Evolutionary conservation across 345 rosid species (phyloP), one percentile per base, ranked within the genome.

Genomic region (Turnera subulata): DNA sequence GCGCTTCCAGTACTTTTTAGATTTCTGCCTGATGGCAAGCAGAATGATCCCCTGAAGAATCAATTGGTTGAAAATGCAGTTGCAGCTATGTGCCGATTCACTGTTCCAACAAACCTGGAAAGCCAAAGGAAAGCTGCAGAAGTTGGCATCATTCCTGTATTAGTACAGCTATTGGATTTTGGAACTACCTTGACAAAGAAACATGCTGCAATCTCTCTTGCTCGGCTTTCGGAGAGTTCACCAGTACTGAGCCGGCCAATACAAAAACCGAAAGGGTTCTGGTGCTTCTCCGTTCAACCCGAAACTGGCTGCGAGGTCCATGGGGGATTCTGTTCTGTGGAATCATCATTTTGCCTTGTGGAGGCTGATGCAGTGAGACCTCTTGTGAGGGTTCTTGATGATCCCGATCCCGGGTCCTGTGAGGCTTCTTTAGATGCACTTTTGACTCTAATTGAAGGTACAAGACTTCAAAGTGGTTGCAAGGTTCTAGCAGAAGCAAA

Each of bases 401-500:
- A 80, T 16, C 50, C 75, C 17, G 82, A 82, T 65, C 71, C 71
- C 26, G 80, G 62, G 24, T 75, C 62, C 26, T 65, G 84, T 18
- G 82, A 74, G 69, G 84, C 88, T 56, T 58, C 88, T 55, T 75
- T 85, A 56, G 85, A 82, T 55, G 88, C 91, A 16, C 50, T 85
- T 1, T 53, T 73, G 68, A 85, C 91, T 46, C 65, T 85, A 70
- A 80, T 82, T 50, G 81, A 80, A 50, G 88, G 55, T 20, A 81
- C 65, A 58, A 69, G 71, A 56, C 63, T 85, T 58, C 82, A 76
- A 55, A 68, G 59, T 46, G 91, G 91, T 49, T 66, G 84, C 62
- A 76, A 76, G 70, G 80, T 78, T 50, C 82, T 85, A 59, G 82
- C 73, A 6, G 78, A 73, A 48, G 81, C 75, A 47, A 73, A 74